Evolutionary conservation across 1,284 basidiomycete species (phyloP), one percentile per base, ranked within the genome.

Genomic region (Melampsora larici-populina): DNA sequence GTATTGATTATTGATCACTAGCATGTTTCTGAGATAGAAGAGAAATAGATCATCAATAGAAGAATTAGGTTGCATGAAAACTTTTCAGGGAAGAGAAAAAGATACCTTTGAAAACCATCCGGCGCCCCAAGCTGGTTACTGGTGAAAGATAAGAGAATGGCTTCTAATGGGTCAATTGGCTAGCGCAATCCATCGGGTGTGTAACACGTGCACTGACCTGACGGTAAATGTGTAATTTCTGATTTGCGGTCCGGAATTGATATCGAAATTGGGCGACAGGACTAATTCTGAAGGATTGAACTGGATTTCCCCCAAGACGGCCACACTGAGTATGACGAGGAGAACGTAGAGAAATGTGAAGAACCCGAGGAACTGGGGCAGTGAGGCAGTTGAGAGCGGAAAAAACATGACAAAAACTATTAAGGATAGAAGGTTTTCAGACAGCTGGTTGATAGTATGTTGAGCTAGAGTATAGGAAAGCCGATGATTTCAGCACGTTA

Each of bases 1-100:
- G 65, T 81, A 86, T 74, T 84, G 82, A 2, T 85, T 86, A 69
- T 88, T 88, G 26, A 87, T 85, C 5, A 86, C 85, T 9, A 86
- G 80, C 85, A 87, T 86, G 0, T 80, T 79, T 71, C 85, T 85
- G 40, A 80, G 79, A 9, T 85, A 81, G 36, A 40, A 40, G 36
- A n/a, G n/a, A n/a, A n/a, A n/a, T n/a, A 11, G 7, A 11, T 40
- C 11, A 1, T 84, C 86, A 55, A 85, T 86, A 0, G 85, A 85
- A 0, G 85, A 64, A 26, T 29, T 64, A 7, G 7, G 1, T 26
- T 58, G 8, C 55, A 58, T 58, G 33, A 64, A 26, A 64, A 29
- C 18, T 29, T 18, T 18, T 18, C 7, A 29, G 0, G 18, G 2
- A 6, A 26, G 18, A 64, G 33, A 36, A 36, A 26, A 64, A 18